Evolutionary conservation across 257 asterid species (phyloP).

Genomic region (Paraleonurus japonicus): DNA sequence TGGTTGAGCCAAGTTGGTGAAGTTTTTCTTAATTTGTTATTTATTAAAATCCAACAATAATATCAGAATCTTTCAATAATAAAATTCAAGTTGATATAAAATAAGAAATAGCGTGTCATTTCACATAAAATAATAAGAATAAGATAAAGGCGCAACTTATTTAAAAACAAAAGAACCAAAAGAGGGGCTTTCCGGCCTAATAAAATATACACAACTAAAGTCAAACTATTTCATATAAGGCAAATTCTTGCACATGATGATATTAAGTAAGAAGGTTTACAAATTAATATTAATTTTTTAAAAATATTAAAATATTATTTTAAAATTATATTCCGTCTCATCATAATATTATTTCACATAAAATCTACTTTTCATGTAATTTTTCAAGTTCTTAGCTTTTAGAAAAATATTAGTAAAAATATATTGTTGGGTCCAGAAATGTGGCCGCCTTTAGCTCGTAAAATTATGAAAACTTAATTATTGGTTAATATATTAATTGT

Average conservation of each 20-base stretch:
- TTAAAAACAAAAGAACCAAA: neutral
- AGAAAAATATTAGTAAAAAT: neutral
- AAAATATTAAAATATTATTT: too few relatives aligned
- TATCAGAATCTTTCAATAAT: neutral
- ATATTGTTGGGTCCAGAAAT: neutral
- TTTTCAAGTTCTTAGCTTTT: neutral
- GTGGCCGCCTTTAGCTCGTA: slow-evolving; percentile 15
- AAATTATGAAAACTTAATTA: neutral
- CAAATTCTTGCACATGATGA: too few relatives aligned
- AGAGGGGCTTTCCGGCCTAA: neutral
- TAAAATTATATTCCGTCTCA: too few relatives aligned
- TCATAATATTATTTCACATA: too few relatives aligned
- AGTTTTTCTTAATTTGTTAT: too few relatives aligned
- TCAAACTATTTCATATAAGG: neutral
- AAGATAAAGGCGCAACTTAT: neutral
- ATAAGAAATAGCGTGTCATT: neutral
- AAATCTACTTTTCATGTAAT: too few relatives aligned
- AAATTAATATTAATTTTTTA: too few relatives aligned
- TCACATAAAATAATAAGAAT: neutral
- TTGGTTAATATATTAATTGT: too few relatives aligned
- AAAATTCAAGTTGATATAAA: too few relatives aligned
- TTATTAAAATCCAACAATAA: neutral
- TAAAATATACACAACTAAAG: neutral
- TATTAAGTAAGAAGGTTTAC: too few relatives aligned
- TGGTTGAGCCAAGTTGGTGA: too few relatives aligned